Percentiles rank a stretch among this genome's conserved stretches.
These are phyloP conservation scores for Pyrus betulifolia DNA, from an alignment of 306 rosid genomes.

Conservation along the genomic window DNA sequence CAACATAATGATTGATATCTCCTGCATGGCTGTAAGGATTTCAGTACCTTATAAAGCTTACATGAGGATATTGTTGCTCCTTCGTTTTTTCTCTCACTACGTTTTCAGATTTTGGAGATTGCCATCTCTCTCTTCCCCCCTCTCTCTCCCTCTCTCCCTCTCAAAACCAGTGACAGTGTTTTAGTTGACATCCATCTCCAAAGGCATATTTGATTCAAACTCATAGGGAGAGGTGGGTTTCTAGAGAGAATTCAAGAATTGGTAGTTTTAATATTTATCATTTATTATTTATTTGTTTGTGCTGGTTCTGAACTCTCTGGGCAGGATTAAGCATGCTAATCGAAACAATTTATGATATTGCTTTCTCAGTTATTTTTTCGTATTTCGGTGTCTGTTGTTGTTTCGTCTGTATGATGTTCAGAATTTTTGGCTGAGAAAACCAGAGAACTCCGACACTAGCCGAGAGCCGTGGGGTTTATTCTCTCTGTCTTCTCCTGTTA, in stretches of 20 bases:
- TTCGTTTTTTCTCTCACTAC: slow-evolving; percentile 32
- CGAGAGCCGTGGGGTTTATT: slow-evolving; percentile 6
- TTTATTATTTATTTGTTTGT: neutral
- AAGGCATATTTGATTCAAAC: slow-evolving; percentile 9
- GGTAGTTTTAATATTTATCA: neutral
- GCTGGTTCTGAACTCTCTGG: neutral
- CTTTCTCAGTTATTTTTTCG: neutral
- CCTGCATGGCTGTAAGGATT: slow-evolving; percentile 60
- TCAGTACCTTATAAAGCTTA: slow-evolving; percentile 41
- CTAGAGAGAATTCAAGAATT: neutral
- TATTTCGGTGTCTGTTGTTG: slow-evolving; percentile 21
- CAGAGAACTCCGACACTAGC: neutral
- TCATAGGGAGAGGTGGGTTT: slow-evolving; percentile 18
- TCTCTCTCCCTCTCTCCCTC: slow-evolving; percentile 4
- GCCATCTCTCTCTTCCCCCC: slow-evolving; percentile 22
- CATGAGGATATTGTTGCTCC: slow-evolving; percentile 47
- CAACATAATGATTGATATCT: slow-evolving; percentile 24
- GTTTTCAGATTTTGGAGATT: slow-evolving; percentile 48
- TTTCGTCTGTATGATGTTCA: slow-evolving; percentile 13
- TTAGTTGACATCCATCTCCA: slow-evolving; percentile 9
- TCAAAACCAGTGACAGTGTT: slow-evolving; percentile 16
- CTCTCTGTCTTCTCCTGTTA: neutral
- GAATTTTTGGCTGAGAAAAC: neutral
- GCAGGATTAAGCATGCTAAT: neutral
- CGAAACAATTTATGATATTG: neutral